Conservation (phyloP, 2,329 filamentous ascomycete species). For the Penicillium sp. region DNA sequence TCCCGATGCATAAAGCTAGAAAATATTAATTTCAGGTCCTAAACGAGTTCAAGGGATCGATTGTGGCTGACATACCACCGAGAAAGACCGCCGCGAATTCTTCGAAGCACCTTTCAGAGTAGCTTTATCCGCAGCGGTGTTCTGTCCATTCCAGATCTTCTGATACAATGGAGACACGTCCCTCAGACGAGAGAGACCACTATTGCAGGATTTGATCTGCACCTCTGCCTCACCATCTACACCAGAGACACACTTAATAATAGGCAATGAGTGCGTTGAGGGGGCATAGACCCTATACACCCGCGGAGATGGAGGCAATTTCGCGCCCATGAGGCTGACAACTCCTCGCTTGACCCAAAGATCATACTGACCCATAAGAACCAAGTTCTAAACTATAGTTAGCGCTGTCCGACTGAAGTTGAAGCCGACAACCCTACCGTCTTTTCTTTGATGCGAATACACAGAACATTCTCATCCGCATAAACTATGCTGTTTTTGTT, state of each 20-base stretch:
- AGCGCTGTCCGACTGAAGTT: conserved; percentile 11
- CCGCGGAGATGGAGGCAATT: conserved; percentile 48
- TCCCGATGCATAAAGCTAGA: conserved; percentile 42
- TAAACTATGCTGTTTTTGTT: conserved; percentile 40
- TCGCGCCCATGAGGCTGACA: conserved; percentile 59
- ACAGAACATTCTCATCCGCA: conserved; percentile 37
- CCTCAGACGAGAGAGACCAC: conserved; percentile 45
- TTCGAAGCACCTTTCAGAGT: conserved; percentile 29
- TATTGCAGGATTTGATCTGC: conserved; percentile 49
- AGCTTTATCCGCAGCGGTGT: conserved; percentile 33
- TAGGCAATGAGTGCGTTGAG: conserved; percentile 56
- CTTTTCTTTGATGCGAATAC: conserved; percentile 42
- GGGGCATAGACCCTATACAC: conserved; percentile 55
- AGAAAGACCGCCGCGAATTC: conserved; percentile 37
- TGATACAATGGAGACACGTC: conserved; percentile 53
- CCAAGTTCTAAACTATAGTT: conserved; percentile 37
- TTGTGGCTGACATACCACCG: conserved; percentile 34
- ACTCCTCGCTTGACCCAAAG: conserved; percentile 58
- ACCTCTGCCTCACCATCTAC: conserved; percentile 47
- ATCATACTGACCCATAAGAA: conserved; percentile 55
- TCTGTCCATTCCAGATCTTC: conserved; percentile 51
- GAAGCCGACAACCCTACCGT: conserved; percentile 28
- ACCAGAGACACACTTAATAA: conserved; percentile 49
- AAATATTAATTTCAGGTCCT: conserved; percentile 11
- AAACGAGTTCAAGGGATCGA: neutral